A percentile compares a stretch with the other conserved stretches of the same genome.
phyloP scores from a whole-genome alignment of 2,329 filamentous ascomycete species.

The Apiospora aurea region DNA sequence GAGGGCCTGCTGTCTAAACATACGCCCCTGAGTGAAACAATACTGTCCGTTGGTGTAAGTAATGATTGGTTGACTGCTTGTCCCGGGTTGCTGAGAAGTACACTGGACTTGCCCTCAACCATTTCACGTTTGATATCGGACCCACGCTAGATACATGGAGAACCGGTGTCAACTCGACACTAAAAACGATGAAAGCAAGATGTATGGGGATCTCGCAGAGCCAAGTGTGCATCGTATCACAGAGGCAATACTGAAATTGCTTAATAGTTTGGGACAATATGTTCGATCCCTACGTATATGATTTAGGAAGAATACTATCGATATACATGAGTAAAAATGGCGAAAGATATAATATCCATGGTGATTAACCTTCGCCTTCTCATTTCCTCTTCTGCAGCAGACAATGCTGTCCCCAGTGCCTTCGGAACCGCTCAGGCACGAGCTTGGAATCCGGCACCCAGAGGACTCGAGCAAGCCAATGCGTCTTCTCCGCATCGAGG shows the following conservation, averaged over 20 bases:
- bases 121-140: too few species aligned
- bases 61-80: too few species aligned
- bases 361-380: neutral
- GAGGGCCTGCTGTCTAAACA: neutral
- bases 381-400: conserved; percentile 68
- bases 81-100: too few species aligned
- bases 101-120: too few species aligned
- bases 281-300: neutral
- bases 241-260: neutral
- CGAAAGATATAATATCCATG: neutral
- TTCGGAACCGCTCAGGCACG: conserved; percentile 72
- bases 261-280: neutral
- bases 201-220: neutral
- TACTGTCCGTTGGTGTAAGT: too few species aligned
- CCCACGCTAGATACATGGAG: too few species aligned
- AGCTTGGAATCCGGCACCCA: conserved; percentile 80
- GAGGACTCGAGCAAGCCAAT: conserved; percentile 75
- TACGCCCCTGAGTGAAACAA: too few species aligned
- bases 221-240: neutral
- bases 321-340: neutral
- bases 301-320: neutral
- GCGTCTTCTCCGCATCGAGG: conserved; percentile 79
- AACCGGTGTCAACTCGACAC: too few species aligned
- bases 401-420: conserved; percentile 90
- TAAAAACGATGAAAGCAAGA: too few species aligned